Base-by-base conservation (phyloP, 2,329 filamentous ascomycete species). In the Phaeosphaeriaceae sp. region DNA sequence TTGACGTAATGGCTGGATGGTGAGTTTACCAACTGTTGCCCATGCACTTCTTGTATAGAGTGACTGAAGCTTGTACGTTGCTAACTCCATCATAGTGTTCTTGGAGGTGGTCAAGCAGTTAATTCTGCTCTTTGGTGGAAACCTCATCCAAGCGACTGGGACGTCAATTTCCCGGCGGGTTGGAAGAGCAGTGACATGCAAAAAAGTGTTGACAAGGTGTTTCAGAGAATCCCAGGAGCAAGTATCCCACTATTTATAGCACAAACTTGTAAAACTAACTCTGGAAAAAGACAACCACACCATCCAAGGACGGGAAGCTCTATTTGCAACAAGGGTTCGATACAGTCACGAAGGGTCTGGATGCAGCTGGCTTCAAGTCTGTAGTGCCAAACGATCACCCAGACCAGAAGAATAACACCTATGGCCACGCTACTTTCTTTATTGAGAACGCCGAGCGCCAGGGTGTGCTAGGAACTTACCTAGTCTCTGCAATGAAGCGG, bases 1-100 rank as follows among this genome's bases (percentile, higher is more conserved):
- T 81, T n/a, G 85, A 85, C 51, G 82, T 86, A 54, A 87, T 88
- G 83, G 83, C 84, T 5, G 86, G 85, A 9, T 89, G 87, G 62
- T 65, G 42, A 55, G 60, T 51, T 12, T 34, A 17, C 13, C 4
- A 4, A 34, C 18, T 2, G 18, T 28, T 15, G 6, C n/a, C 16
- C 4, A 16, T 16, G 17, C 3, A 34, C 3, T 26, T 34, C 32
- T 15, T 33, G 11, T 12, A 16, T 34, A n/a, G n/a, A n/a, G n/a
- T n/a, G n/a, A n/a, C n/a, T n/a, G n/a, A n/a, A n/a, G n/a, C 11
- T 41, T 4, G 7, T 20, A 28, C 23, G 23, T 30, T 28, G 17
- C 33, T 21, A 16, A 11, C n/a, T 23, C 9, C 21, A 20, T 38
- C 20, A 45, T 21, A 65, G 62, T 57, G 77, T 88, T 18, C 77